phyloP scores from a whole-genome alignment of 192 early-diverging fungal genomes.

The Allomyces arbusculus region DNA sequence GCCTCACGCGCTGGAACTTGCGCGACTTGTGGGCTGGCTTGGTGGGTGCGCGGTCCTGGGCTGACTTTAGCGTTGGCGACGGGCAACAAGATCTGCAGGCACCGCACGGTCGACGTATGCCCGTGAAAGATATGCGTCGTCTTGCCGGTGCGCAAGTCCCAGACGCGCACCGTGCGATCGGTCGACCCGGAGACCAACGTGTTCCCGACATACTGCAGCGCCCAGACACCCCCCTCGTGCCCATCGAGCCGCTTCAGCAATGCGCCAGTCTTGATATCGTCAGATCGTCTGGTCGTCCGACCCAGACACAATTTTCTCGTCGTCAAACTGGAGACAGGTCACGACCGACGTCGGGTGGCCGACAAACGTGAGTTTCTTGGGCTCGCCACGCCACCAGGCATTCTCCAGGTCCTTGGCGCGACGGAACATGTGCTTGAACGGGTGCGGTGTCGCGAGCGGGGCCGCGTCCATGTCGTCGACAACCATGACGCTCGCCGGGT shows the following conservation, averaged over 20 bases:
- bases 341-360: slow-evolving; percentile 71
- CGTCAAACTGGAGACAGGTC: slow-evolving; percentile 90
- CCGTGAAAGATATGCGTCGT: slow-evolving; percentile 90
- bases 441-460: slow-evolving; percentile 15
- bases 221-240: slow-evolving; percentile 95
- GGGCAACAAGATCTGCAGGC: slow-evolving; percentile 70
- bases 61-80: not conserved
- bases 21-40: too few species aligned
- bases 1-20: too few species aligned
- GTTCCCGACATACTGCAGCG: slow-evolving; percentile 69
- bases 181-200: slow-evolving; percentile 86
- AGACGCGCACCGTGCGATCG: slow-evolving; percentile 84
- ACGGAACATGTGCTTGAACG: slow-evolving; percentile 63
- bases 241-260: slow-evolving; percentile 51
- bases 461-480: slow-evolving; percentile 3
- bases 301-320: slow-evolving; percentile 86
- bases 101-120: slow-evolving; percentile 85
- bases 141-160: slow-evolving; percentile 75
- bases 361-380: slow-evolving; percentile 55
- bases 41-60: too few species aligned
- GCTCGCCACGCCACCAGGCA: slow-evolving; percentile 62
- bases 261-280: slow-evolving; percentile 65
- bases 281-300: slow-evolving; percentile 82
- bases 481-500: too few species aligned
- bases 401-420: slow-evolving; percentile 56